Conservation (phyloP, 495 filamentous ascomycete genomes). For the Amniculicola lignicola region DNA sequence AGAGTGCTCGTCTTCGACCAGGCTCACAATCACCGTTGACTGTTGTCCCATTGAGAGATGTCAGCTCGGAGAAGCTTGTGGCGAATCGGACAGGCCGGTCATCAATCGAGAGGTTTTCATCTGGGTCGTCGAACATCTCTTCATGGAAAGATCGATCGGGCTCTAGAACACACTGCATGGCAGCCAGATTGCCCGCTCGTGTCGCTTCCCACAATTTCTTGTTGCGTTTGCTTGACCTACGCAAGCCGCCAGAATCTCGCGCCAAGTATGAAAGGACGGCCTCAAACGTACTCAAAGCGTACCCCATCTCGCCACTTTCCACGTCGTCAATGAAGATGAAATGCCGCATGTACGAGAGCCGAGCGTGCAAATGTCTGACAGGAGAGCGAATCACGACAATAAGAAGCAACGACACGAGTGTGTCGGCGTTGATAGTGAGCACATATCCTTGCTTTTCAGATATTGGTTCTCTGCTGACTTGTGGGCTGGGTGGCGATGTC, state of each 20-base stretch:
- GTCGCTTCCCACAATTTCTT: conserved; percentile 84
- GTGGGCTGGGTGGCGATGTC: conserved; percentile 38
- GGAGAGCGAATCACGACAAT: conserved; percentile 92
- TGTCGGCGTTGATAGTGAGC: conserved; percentile 92
- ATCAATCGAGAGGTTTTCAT: neutral
- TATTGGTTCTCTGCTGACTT: conserved; percentile 41
- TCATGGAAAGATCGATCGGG: conserved; percentile 41
- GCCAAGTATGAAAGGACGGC: conserved; percentile 89
- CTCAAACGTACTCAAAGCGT: conserved; percentile 94
- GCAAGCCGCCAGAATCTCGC: conserved; percentile 73
- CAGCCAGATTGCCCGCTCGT: conserved; percentile 66
- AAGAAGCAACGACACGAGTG: conserved; percentile 85
- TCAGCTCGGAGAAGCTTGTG: conserved; percentile 15
- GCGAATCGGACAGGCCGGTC: conserved; percentile 24
- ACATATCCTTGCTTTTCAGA: conserved; percentile 60
- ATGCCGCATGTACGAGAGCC: conserved; percentile 86
- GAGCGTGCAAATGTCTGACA: conserved; percentile 80
- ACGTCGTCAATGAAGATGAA: conserved; percentile 98
- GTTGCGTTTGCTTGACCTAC: conserved; percentile 81
- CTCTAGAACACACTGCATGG: conserved; percentile 77
- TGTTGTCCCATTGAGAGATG: conserved; percentile 14
- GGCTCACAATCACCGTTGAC: conserved; percentile 21
- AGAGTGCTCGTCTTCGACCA: neutral
- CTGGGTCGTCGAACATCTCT: conserved; percentile 12
- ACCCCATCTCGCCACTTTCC: conserved; percentile 94